phyloP scores from a whole-genome alignment of 176 grass and related monocot species.

The Eragrostis curvula region DNA sequence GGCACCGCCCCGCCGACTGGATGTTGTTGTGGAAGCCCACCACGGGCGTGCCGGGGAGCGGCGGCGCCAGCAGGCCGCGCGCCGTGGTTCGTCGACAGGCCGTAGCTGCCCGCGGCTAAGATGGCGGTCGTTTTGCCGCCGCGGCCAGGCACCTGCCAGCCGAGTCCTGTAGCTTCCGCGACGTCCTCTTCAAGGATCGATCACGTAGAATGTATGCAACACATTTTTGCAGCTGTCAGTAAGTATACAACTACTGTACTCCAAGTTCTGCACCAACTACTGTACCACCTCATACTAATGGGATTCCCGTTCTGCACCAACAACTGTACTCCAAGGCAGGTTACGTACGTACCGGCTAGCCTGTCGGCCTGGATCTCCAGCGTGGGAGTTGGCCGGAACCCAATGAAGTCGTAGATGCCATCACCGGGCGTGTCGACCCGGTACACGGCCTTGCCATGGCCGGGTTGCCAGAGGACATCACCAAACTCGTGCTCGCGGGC shows the following conservation, averaged over 20 bases:
- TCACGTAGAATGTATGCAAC: no score
- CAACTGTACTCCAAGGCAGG: no score
- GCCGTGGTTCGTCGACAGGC: neutral
- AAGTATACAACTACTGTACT: neutral
- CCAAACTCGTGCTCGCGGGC: conserved; percentile 52
- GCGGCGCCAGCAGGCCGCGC: neutral
- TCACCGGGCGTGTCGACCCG: conserved; percentile 52
- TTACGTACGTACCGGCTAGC: neutral
- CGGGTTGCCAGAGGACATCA: conserved; percentile 62
- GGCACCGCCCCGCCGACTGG: neutral
- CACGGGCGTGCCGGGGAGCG: neutral
- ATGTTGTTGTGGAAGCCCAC: neutral
- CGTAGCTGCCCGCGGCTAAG: neutral
- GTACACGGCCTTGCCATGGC: conserved; percentile 41
- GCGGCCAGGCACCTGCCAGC: neutral
- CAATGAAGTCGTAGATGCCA: conserved; percentile 47
- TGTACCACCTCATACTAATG: no score
- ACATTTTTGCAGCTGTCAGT: no score
- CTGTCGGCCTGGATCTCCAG: conserved; percentile 9
- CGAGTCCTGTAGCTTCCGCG: neutral
- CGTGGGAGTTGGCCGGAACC: conserved; percentile 44
- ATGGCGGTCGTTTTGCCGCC: neutral
- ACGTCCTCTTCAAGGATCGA: neutral
- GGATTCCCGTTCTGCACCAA: no score
- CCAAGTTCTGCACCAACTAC: no score